Base-by-base conservation (phyloP, 2,329 filamentous ascomycete species). In the Cadophora gregata region DNA sequence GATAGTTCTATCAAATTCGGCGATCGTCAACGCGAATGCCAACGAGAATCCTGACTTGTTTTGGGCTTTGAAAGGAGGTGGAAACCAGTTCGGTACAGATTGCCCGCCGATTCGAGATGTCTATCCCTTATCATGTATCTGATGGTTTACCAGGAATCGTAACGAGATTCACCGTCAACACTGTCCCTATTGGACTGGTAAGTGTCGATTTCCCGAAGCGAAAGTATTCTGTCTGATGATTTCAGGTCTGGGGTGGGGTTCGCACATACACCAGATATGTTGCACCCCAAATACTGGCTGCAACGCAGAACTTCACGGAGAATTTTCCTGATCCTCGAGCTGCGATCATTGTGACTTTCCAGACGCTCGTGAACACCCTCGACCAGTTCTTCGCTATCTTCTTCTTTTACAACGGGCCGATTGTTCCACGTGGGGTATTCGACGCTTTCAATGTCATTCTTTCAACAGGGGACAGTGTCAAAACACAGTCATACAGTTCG, bases 251-350 rank as follows among this genome's bases (percentile, higher is more conserved):
- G 78, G 80, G 79, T 16, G 79, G 80, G 2, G 71, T 71, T 5
- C 75, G 78, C 3, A 60, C 77, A n/a, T 81, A 80, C 68, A 72
- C 69, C 29, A 65, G 55, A 3, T 67, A 53, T 9, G 68, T 79
- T 29, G 71, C 72, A 0, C 70, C 75, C 10, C 71, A 74, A 36
- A 19, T 88, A 1, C 77, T 86, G 14, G 75, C 76, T 2, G 84
- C 84, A 0, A 76, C 84, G 3, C 80, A 82, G 25, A 83, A 87
- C 74, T 88, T 88, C 70, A 86, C 85, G 6, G 80, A 84, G 70
- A 79, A 88, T 75, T 86, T 87, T 72, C 78, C 81, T 0, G 69
- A 78, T 50, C 70, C 71, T 16, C 76, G 75, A 61, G 74, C 75
- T 1, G 76, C 74, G 21, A 72, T 80, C 36, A 77, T 79, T 48